These are phyloP conservation scores for Achaetomiella virescens DNA, from an alignment of 495 filamentous ascomycete genomes.

Conservation along the genomic window DNA sequence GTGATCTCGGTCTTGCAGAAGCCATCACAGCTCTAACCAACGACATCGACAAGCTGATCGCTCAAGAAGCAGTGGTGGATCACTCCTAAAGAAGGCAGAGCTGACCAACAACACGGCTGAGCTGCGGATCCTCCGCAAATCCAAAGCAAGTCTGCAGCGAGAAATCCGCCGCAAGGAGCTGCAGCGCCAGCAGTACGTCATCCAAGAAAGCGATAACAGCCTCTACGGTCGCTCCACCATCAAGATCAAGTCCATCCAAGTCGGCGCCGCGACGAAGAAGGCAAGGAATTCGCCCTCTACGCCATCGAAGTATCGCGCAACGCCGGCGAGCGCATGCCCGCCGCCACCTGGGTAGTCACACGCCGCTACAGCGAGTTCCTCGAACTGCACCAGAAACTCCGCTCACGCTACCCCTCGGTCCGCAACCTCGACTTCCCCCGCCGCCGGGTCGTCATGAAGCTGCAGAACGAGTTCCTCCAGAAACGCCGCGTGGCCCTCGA, in stretches of 20 bases:
- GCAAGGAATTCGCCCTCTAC: conserved; percentile 89
- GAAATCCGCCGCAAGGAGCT: conserved; percentile 93
- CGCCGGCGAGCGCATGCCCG: conserved; percentile 83
- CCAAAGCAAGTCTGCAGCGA: conserved; percentile 82
- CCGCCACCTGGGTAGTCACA: conserved; percentile 73
- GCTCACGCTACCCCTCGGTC: conserved; percentile 76
- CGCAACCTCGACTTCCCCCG: conserved; percentile 87
- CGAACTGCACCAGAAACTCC: conserved; percentile 84
- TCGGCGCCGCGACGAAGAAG: conserved; percentile 87
- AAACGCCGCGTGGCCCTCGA: conserved; percentile 80
- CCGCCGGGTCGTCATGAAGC: conserved; percentile 86
- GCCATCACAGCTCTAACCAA: conserved; percentile 77
- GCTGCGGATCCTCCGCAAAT: conserved; percentile 86
- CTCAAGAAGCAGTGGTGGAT: conserved; percentile 91
- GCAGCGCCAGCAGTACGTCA: conserved; percentile 92
- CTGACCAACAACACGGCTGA: conserved; percentile 95
- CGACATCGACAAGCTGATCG: conserved; percentile 81
- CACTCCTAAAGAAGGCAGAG: conserved; percentile 87
- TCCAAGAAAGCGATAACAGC: conserved; percentile 97
- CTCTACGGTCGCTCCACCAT: conserved; percentile 86
- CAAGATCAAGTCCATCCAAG: conserved; percentile 84
- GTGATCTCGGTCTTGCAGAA: conserved; percentile 88
- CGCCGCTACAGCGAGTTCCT: conserved; percentile 94
- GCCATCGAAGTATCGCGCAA: conserved; percentile 85
- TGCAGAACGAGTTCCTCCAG: conserved; percentile 90